phyloP scores from a whole-genome alignment of 2,329 filamentous ascomycete genomes.

The Fusarium bactridioides region DNA sequence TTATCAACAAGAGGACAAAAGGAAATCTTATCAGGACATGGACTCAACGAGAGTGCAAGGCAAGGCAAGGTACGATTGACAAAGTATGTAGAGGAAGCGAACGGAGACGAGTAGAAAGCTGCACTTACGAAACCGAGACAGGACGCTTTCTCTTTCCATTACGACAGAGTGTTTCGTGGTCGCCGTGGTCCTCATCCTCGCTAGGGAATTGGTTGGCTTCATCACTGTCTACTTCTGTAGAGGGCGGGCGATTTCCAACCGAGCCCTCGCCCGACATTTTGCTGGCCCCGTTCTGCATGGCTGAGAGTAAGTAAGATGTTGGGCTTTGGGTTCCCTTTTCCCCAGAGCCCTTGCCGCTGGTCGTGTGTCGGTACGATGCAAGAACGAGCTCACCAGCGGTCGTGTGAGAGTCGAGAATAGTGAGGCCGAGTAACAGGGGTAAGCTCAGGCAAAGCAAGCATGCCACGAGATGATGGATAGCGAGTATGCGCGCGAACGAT shows the following conservation, averaged over 20 bases:
- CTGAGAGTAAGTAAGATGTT: constrained; percentile 15
- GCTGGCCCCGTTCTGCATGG: constrained; percentile 42
- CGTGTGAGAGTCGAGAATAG: constrained; percentile 12
- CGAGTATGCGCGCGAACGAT: constrained; percentile 22
- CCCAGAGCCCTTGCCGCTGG: constrained; percentile 21
- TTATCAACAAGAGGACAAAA: neutral
- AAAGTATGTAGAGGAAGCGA: constrained; percentile 21
- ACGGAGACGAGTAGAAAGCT: constrained; percentile 8
- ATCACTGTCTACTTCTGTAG: constrained; percentile 56
- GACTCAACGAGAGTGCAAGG: neutral
- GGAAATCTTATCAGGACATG: constrained; percentile 11
- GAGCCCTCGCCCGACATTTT: constrained; percentile 40
- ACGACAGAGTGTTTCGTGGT: constrained; percentile 47
- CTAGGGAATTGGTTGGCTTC: constrained; percentile 45
- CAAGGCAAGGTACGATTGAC: neutral
- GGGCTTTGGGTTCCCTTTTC: constrained; percentile 6
- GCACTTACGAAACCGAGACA: constrained; percentile 65
- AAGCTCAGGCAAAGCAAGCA: constrained; percentile 9
- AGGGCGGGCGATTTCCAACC: constrained; percentile 45
- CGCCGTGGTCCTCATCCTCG: constrained; percentile 58
- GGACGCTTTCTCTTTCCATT: constrained; percentile 66
- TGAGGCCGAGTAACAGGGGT: constrained; percentile 10
- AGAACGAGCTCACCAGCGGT: constrained; percentile 24
- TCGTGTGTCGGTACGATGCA: constrained; percentile 29
- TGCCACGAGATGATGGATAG: constrained; percentile 12